These are phyloP conservation scores for Dalbergia oliveri DNA, from an alignment of 306 rosid species.

Conservation along the genomic window DNA sequence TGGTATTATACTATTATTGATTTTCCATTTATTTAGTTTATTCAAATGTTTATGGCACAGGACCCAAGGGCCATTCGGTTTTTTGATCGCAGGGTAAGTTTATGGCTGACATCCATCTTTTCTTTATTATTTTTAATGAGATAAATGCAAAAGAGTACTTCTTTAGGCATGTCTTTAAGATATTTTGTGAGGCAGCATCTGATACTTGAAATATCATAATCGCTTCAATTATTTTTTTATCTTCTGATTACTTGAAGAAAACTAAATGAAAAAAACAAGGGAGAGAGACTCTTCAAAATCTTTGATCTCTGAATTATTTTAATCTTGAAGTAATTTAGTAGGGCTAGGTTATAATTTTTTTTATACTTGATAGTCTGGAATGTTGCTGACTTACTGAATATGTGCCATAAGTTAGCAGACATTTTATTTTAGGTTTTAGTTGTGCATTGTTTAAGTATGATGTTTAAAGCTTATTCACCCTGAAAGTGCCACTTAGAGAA, in stretches of 20 bases:
- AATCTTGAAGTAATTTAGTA: slow-evolving; percentile 27
- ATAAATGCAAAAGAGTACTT: slow-evolving; percentile 14
- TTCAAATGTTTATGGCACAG: slow-evolving; percentile 60
- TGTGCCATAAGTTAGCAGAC: slow-evolving; percentile 3
- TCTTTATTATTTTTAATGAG: slow-evolving; percentile 5
- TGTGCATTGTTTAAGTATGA: slow-evolving; percentile 18
- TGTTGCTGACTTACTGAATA: background rate
- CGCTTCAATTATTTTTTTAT: slow-evolving; percentile 35
- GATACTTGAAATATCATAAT: background rate
- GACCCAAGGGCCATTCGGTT: slow-evolving; percentile 90
- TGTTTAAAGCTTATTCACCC: slow-evolving; percentile 3
- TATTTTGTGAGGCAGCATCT: slow-evolving; percentile 15
- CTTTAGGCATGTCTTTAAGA: slow-evolving; percentile 13
- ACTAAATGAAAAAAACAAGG: background rate
- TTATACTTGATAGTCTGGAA: background rate
- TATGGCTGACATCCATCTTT: background rate
- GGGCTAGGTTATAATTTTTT: slow-evolving; percentile 12
- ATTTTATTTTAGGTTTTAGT: background rate
- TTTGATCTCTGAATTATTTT: background rate
- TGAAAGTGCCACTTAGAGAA: slow-evolving; percentile 20
- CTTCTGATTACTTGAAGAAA: slow-evolving; percentile 22
- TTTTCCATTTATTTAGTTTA: slow-evolving; percentile 25
- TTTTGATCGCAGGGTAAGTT: slow-evolving; percentile 93
- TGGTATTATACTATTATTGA: slow-evolving; percentile 2
- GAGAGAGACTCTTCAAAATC: background rate